Percentiles rank a stretch among this genome's conserved stretches.
phyloP scores from a whole-genome alignment of 345 rosid genomes.

The Populus ilicifolia region DNA sequence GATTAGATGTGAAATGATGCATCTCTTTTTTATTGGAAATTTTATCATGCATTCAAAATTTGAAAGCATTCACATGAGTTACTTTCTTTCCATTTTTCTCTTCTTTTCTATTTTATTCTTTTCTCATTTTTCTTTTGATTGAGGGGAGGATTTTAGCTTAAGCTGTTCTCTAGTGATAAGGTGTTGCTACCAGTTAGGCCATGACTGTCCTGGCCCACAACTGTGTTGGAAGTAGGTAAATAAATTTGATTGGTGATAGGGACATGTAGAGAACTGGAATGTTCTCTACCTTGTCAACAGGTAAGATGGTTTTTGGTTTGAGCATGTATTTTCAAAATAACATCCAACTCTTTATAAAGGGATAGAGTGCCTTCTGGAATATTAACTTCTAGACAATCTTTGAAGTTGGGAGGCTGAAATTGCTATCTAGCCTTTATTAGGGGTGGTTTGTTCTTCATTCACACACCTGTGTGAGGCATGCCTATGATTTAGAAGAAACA shows the following conservation, averaged over 20 bases:
- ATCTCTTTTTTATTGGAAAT: background rate
- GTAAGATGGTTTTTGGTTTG: background rate
- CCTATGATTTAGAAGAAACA: background rate
- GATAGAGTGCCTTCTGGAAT: background rate
- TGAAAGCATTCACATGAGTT: too few relatives aligned
- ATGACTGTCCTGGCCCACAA: background rate
- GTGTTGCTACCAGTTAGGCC: background rate
- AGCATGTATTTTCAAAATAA: background rate
- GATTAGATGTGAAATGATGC: background rate
- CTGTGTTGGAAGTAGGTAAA: too few relatives aligned
- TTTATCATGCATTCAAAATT: too few relatives aligned
- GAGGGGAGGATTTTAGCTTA: background rate
- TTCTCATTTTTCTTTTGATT: background rate
- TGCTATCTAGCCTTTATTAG: background rate
- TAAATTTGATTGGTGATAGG: background rate
- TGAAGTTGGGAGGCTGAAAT: background rate
- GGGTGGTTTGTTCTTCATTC: background rate
- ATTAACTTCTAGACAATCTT: background rate
- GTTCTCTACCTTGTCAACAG: background rate
- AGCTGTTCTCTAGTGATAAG: background rate
- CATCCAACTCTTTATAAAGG: background rate
- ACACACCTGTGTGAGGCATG: background rate
- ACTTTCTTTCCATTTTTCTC: too few relatives aligned
- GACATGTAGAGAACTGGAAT: background rate
- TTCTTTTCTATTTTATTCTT: too few relatives aligned